These are phyloP conservation scores for Tulasnella calospora DNA, from an alignment of 768 basidiomycete species.

Conservation along the genomic window DNA sequence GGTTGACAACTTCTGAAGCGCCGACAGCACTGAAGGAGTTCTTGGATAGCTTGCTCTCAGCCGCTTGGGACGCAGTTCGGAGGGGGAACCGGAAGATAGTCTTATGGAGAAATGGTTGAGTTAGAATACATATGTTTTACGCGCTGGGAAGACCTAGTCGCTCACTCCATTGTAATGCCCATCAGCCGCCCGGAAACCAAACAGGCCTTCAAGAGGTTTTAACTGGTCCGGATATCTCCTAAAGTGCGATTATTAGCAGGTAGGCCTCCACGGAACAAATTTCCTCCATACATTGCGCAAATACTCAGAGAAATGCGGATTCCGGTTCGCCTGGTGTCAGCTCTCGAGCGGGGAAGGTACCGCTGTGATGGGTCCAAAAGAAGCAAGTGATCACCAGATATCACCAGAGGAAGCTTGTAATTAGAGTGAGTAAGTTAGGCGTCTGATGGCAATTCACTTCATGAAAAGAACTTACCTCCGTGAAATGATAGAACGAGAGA, in stretches of 20 bases:
- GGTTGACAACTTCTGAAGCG: background rate
- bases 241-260: background rate
- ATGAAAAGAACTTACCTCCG: constrained; percentile 41
- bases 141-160: background rate
- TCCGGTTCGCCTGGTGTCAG: constrained; percentile 33
- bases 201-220: constrained; percentile 40
- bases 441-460: too few relatives aligned
- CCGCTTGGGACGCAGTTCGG: constrained; percentile 34
- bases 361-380: constrained; percentile 48
- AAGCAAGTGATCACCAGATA: constrained; percentile 35
- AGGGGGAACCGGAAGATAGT: constrained; percentile 50
- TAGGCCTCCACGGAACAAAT: too few relatives aligned
- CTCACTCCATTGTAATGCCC: constrained; percentile 43
- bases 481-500: constrained; percentile 51
- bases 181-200: constrained; percentile 38
- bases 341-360: constrained; percentile 37
- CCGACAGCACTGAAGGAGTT: constrained; percentile 4
- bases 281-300: background rate
- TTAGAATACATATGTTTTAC: background rate
- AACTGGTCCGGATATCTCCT: constrained; percentile 47
- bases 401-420: constrained; percentile 36
- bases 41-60: constrained; percentile 30
- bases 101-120: constrained; percentile 32
- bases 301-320: constrained; percentile 32
- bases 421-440: background rate